A percentile compares a stretch with the other conserved stretches of the same genome.
Conservation (phyloP, 1,139 yeast species). For the Candida glucosophila region DNA sequence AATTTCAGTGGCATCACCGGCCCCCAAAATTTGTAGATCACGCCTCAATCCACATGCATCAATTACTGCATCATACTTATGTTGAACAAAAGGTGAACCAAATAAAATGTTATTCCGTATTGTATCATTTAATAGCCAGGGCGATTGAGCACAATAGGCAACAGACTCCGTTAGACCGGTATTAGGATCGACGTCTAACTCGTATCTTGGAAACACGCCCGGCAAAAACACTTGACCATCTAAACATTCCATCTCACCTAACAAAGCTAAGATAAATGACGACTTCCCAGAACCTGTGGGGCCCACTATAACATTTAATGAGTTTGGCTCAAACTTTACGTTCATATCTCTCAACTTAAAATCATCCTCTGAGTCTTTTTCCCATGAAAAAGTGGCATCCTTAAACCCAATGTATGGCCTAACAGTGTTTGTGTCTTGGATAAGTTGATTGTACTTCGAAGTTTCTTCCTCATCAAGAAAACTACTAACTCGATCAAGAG, state of each 20-base stretch:
- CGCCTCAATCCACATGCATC: conserved; percentile 80
- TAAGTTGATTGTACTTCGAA: conserved; percentile 72
- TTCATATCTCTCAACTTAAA: conserved; percentile 72
- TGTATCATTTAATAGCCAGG: conserved; percentile 90
- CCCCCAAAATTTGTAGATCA: conserved; percentile 68
- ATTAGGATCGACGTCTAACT: conserved; percentile 53
- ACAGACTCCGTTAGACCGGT: conserved; percentile 86
- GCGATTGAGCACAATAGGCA: conserved; percentile 92
- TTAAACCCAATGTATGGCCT: conserved; percentile 76
- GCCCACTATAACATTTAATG: conserved; percentile 80
- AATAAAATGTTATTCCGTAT: conserved; percentile 76
- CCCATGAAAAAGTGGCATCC: conserved; percentile 81
- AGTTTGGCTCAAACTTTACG: conserved; percentile 60
- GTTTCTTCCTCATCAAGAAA: conserved; percentile 77
- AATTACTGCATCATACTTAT: conserved; percentile 69
- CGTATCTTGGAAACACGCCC: conserved; percentile 66
- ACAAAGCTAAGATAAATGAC: conserved; percentile 75
- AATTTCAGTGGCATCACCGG: conserved; percentile 82
- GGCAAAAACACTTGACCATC: conserved; percentile 76
- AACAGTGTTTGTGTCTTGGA: conserved; percentile 40
- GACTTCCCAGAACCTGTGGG: conserved; percentile 96
- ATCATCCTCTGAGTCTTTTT: conserved; percentile 39
- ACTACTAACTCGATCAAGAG: conserved; percentile 76
- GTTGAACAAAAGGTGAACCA: conserved; percentile 63
- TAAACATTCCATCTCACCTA: conserved; percentile 85